These are phyloP conservation scores for Solanum hybrid DNA, from an alignment of 305 asterid genomes.

Conservation along the genomic window DNA sequence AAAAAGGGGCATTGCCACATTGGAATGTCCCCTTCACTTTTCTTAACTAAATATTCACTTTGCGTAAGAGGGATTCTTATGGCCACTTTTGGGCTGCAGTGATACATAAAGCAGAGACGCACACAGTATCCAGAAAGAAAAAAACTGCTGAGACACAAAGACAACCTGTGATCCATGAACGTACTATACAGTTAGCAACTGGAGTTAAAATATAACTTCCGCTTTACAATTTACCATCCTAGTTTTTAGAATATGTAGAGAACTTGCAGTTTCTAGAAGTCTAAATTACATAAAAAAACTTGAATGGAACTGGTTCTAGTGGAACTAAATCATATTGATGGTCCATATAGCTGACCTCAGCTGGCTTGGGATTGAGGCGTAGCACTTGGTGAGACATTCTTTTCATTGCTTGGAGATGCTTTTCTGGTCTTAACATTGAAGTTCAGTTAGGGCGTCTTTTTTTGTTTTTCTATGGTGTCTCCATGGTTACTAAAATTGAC, in stretches of 20 bases:
- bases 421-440: neutral
- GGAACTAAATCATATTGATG: neutral
- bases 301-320: neutral
- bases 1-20: neutral
- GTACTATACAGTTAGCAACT: neutral
- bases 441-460: neutral
- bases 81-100: neutral
- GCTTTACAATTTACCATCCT: neutral
- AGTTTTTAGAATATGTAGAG: neutral
- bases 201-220: neutral
- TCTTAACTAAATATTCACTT: neutral
- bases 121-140: neutral
- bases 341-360: neutral
- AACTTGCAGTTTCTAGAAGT: neutral
- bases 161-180: neutral
- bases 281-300: neutral
- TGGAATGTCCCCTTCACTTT: neutral
- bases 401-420: conserved; percentile 3
- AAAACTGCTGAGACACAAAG: neutral
- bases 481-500: neutral
- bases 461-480: neutral
- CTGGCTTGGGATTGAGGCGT: neutral
- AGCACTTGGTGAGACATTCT: neutral
- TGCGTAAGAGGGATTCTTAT: neutral
- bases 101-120: neutral